Evolutionary conservation across 768 basidiomycete species (phyloP).

Genomic region (Mycena kentingensis): DNA sequence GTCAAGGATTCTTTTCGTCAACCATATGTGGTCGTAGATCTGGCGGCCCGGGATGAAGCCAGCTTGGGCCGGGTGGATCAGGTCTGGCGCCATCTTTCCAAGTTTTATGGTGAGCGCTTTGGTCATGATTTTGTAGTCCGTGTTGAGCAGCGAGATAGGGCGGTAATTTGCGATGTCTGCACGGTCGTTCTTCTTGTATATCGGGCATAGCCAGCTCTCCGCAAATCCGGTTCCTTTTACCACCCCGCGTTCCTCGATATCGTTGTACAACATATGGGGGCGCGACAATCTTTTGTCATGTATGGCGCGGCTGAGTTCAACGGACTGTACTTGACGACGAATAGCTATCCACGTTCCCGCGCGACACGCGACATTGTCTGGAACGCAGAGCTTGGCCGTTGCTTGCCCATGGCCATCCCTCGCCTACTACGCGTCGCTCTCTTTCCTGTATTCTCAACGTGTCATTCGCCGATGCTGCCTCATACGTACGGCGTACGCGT

Average conservation of each 20-base stretch:
- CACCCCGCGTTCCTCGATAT: background rate
- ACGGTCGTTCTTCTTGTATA: background rate
- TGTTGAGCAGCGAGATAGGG: background rate
- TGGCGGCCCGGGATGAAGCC: slow-evolving; percentile 25
- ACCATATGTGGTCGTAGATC: slow-evolving; percentile 25
- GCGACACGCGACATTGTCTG: too few species aligned
- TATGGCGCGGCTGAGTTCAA: too few species aligned
- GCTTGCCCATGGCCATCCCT: too few species aligned
- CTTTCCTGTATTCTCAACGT: too few species aligned
- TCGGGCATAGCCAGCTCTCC: background rate
- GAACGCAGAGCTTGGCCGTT: too few species aligned
- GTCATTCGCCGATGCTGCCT: too few species aligned
- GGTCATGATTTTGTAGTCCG: background rate
- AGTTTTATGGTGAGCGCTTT: background rate
- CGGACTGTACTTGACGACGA: too few species aligned
- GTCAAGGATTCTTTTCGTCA: slow-evolving; percentile 13
- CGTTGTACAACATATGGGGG: too few species aligned
- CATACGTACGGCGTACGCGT: too few species aligned
- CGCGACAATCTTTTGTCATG: too few species aligned
- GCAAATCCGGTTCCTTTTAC: background rate
- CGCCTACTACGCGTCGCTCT: too few species aligned
- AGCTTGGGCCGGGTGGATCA: background rate
- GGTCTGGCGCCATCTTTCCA: background rate
- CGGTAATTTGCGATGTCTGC: background rate
- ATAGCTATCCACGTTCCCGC: too few species aligned